A percentile compares a stretch with the other conserved stretches of the same genome.
Conservation (phyloP, 2,329 filamentous ascomycete genomes). For the Talaromyces sp. region DNA sequence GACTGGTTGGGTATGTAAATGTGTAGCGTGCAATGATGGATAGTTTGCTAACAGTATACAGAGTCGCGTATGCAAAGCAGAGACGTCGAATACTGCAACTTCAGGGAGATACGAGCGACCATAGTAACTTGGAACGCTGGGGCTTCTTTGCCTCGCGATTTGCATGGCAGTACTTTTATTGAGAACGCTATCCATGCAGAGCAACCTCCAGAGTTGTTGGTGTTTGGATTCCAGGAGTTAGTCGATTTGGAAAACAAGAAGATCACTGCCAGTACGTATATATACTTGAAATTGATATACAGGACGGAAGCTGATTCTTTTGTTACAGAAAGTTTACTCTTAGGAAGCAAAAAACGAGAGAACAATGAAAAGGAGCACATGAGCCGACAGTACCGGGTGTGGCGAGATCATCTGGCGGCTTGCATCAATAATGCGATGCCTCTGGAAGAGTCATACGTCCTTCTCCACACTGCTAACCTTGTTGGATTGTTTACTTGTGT, state of each 20-base stretch:
- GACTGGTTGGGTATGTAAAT: slow-evolving; percentile 69
- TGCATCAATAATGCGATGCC: slow-evolving; percentile 80
- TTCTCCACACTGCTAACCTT: slow-evolving; percentile 82
- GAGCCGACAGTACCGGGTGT: slow-evolving; percentile 95
- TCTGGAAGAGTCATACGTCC: slow-evolving; percentile 68
- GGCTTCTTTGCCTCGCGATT: slow-evolving; percentile 80
- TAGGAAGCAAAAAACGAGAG: slow-evolving; percentile 73
- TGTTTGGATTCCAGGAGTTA: slow-evolving; percentile 98
- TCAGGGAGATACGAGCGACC: slow-evolving; percentile 72
- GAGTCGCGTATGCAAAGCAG: slow-evolving; percentile 80
- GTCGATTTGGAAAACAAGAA: slow-evolving; percentile 97
- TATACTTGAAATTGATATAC: neutral
- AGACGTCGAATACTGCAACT: slow-evolving; percentile 77
- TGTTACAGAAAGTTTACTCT: slow-evolving; percentile 74
- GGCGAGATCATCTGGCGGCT: slow-evolving; percentile 82
- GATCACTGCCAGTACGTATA: slow-evolving; percentile 73
- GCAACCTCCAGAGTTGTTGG: slow-evolving; percentile 76
- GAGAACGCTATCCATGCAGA: slow-evolving; percentile 71
- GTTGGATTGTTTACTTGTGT: slow-evolving; percentile 95
- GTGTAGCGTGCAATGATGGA: neutral
- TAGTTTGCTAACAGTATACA: slow-evolving; percentile 25
- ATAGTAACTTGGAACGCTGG: slow-evolving; percentile 97
- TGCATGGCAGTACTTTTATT: slow-evolving; percentile 76
- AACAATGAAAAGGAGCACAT: slow-evolving; percentile 75
- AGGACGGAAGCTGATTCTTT: neutral